Evolutionary conservation across 129 eudicot genomes (phyloP).

Genomic region (Escallonia rubra): DNA sequence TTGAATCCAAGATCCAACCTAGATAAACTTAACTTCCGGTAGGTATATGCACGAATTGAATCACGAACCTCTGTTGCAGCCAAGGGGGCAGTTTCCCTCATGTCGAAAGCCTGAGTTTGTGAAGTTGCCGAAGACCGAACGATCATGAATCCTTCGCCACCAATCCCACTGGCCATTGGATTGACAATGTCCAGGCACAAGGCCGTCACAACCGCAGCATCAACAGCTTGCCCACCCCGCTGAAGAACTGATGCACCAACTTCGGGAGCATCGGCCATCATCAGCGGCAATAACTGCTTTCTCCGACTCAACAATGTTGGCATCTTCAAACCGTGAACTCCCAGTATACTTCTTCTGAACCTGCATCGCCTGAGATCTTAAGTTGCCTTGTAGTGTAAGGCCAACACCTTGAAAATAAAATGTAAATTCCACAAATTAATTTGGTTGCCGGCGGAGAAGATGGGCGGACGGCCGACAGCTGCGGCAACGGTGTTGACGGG

Average conservation of each 20-base stretch:
- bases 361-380: constrained; percentile 12
- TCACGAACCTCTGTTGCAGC: constrained; percentile 80
- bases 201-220: constrained; percentile 81
- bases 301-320: constrained; percentile 48
- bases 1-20: too few relatives aligned
- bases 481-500: too few relatives aligned
- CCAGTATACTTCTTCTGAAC: constrained; percentile 8
- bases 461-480: too few relatives aligned
- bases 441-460: too few relatives aligned
- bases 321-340: constrained; percentile 7
- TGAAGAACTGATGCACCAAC: constrained; percentile 60
- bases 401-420: constrained; percentile 24
- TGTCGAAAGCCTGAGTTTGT: constrained; percentile 58
- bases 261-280: too few relatives aligned
- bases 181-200: constrained; percentile 83
- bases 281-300: constrained; percentile 93
- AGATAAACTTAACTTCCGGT: too few relatives aligned
- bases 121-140: constrained; percentile 48
- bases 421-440: too few relatives aligned
- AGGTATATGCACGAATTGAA: background rate
- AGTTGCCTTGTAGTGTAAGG: constrained; percentile 25
- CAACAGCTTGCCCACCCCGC: constrained; percentile 83
- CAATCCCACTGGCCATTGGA: constrained; percentile 81
- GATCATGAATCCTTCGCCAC: constrained; percentile 93
- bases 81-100: constrained; percentile 92